Evolutionary conservation across 2,329 filamentous ascomycete genomes (phyloP).

Genomic region (Pezicula neosporulosa): DNA sequence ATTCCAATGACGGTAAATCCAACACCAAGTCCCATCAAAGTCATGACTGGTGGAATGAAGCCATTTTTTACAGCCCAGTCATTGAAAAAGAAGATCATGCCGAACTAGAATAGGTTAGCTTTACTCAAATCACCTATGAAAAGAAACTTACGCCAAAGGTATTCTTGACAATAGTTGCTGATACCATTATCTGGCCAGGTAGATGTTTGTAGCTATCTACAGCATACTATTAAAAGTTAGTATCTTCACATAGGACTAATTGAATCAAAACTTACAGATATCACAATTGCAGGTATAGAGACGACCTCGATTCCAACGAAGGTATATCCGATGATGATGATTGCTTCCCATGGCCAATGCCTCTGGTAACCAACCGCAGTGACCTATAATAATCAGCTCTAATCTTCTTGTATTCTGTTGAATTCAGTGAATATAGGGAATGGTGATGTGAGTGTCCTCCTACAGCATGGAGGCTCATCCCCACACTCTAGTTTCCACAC

Average conservation of each 20-base stretch:
- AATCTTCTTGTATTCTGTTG: not conserved
- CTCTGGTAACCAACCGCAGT: constrained; percentile 48
- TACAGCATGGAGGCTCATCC: too few relatives aligned
- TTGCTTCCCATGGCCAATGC: constrained; percentile 46
- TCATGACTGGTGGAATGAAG: constrained; percentile 53
- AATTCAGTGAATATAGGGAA: too few relatives aligned
- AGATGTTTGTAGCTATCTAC: constrained; percentile 61
- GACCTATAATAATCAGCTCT: constrained; percentile 4
- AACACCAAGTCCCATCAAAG: constrained; percentile 48
- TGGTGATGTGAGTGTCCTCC: too few relatives aligned
- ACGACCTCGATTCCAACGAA: constrained; percentile 53
- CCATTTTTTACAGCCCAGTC: constrained; percentile 44
- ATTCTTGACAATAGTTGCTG: constrained; percentile 60
- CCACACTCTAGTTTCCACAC: too few relatives aligned
- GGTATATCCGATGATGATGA: constrained; percentile 54
- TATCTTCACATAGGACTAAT: constrained; percentile 15
- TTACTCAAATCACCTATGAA: not conserved
- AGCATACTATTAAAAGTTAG: constrained; percentile 38
- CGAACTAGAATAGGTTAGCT: constrained; percentile 35
- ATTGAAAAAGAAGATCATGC: constrained; percentile 51
- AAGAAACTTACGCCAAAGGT: constrained; percentile 43
- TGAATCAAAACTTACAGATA: constrained; percentile 25
- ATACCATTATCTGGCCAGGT: constrained; percentile 53
- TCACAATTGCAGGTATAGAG: constrained; percentile 52
- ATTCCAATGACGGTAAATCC: constrained; percentile 48